Base-by-base conservation (phyloP, 306 rosid species). In the Quillaja saponaria region DNA sequence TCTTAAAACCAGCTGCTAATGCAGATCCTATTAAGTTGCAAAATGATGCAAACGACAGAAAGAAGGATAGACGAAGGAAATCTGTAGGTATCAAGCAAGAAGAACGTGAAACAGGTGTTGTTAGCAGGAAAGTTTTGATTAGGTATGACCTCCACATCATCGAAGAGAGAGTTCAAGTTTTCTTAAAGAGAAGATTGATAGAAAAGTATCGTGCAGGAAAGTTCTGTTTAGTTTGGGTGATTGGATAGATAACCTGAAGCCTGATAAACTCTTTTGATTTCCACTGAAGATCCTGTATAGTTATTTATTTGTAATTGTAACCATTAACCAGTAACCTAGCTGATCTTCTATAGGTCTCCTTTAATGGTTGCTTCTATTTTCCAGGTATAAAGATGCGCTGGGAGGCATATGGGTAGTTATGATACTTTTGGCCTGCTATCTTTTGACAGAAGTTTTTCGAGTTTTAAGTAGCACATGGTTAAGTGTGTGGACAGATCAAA, bases 391-490 rank as follows among this genome's bases (percentile, higher is more conserved):
- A 73, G 72, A 81, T 49, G 88, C 96, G 64, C 55, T 87, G n/a
- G 97, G 97, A 66, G 97, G 96, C 18, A 57, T 81, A 25, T 84
- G 95, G 90, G 86, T 88, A 49, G 90, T 85, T 74, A 56, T 72
- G 55, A 52, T 82, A 72, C 86, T 88, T 61, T 70, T 91, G 45
- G 58, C 61, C 11, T 85, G 81, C 82, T 91, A 85, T 68, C 68
- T 64, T 28, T 55, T 73, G 42, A 84, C 87, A 1, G 96, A 91
- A 77, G 70, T 68, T 77, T 87, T 88, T 77, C 84, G 95, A 76
- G 74, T 88, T 79, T 88, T 77, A 16, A 84, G 90, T 47, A 91
- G 96, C 78, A 80, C 82, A 34, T 91, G 95, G 97, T 79, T 91
- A 71, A 82, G 90, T 50, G 67, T 81, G 61, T 88, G 97, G 97